Percentiles rank a stretch among this genome's conserved stretches.
Conservation (phyloP, 371 early-diverging fungal species). For the Lichtheimia hyalospora region DNA sequence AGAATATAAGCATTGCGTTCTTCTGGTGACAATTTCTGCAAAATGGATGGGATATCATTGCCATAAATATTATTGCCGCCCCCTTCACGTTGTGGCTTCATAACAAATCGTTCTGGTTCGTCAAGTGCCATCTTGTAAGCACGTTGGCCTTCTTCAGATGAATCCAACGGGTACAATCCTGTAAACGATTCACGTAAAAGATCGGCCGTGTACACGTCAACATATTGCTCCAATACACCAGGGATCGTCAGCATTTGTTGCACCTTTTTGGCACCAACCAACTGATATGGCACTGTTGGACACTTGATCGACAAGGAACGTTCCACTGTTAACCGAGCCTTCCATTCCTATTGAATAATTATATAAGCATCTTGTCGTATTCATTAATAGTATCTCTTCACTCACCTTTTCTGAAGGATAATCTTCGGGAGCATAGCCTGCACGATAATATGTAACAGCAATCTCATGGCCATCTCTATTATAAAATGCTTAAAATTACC, state of each 20-base stretch:
- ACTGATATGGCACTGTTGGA: constrained; percentile 89
- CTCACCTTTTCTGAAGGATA: constrained; percentile 68
- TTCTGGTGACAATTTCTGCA: constrained; percentile 55
- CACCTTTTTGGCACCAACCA: constrained; percentile 95
- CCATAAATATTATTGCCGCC: constrained; percentile 97
- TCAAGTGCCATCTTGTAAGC: constrained; percentile 70
- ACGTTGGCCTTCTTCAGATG: constrained; percentile 59
- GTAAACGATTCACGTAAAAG: constrained; percentile 80
- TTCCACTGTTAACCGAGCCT: constrained; percentile 81
- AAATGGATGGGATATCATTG: constrained; percentile 66
- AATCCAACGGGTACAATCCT: constrained; percentile 89
- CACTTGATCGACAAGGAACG: constrained; percentile 85
- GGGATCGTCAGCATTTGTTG: constrained; percentile 90
- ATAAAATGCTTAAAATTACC: background rate
- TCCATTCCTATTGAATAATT: constrained; percentile 75
- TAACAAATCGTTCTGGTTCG: constrained; percentile 71
- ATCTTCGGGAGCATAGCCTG: constrained; percentile 92
- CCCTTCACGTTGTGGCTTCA: constrained; percentile 98
- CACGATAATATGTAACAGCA: constrained; percentile 89
- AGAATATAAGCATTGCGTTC: constrained; percentile 85
- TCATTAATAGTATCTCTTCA: background rate
- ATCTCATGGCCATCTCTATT: constrained; percentile 73
- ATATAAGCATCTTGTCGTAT: no score
- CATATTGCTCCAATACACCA: constrained; percentile 78
- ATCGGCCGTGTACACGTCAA: constrained; percentile 51